phyloP scores from a whole-genome alignment of 495 filamentous ascomycete species.

The Lasiosphaeria miniovina region DNA sequence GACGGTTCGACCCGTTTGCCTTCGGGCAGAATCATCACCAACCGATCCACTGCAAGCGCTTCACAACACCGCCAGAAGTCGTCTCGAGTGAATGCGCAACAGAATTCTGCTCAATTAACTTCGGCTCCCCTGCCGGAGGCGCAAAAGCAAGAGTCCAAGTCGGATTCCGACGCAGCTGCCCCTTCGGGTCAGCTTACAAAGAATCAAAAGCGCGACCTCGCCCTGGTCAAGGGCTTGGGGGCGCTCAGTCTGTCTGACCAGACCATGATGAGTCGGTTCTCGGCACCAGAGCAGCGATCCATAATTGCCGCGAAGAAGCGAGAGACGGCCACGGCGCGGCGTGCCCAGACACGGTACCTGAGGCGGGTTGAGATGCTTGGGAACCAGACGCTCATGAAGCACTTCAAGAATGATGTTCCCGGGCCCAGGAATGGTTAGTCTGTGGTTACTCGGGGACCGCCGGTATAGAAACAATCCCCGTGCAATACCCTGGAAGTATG shows the following conservation, averaged over 20 bases:
- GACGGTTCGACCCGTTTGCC: slow-evolving; percentile 24
- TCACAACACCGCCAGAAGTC: not conserved
- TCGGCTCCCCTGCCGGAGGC: not conserved
- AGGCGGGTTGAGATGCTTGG: slow-evolving; percentile 12
- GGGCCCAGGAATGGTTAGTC: not conserved
- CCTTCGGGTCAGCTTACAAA: not conserved
- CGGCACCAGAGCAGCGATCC: slow-evolving; percentile 24
- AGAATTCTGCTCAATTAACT: slow-evolving; percentile 5
- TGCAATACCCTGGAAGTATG: no score
- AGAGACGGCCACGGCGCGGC: slow-evolving; percentile 7
- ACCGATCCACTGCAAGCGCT: slow-evolving; percentile 12
- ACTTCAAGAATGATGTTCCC: slow-evolving; percentile 13
- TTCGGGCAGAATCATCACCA: slow-evolving; percentile 31
- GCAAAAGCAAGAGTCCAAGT: not conserved
- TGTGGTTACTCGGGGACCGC: no score
- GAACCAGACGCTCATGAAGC: slow-evolving; percentile 16
- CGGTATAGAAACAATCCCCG: no score
- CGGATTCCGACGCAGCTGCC: not conserved
- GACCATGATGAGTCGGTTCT: slow-evolving; percentile 23
- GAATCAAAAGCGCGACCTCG: not conserved
- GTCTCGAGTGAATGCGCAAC: slow-evolving; percentile 9
- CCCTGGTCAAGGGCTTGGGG: not conserved
- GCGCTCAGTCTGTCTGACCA: slow-evolving; percentile 18
- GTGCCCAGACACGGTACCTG: slow-evolving; percentile 9
- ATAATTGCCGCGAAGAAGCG: slow-evolving; percentile 26